Conservation (phyloP, 2,329 filamentous ascomycete species). For the Xylariaceae sp. region DNA sequence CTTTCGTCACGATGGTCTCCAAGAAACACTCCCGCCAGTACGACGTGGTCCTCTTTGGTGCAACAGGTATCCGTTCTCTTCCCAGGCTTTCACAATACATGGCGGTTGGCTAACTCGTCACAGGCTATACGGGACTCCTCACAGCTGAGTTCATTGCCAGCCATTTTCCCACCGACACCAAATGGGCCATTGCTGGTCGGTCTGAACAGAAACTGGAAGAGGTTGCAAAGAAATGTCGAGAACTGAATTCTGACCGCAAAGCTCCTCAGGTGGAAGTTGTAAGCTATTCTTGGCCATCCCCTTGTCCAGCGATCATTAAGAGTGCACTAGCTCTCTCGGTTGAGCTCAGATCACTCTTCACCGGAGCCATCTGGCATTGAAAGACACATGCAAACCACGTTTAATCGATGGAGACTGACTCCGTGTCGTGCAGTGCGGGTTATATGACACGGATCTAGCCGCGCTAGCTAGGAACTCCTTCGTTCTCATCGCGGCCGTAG, state of each 20-base stretch:
- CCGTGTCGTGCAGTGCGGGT: slow-evolving; percentile 31
- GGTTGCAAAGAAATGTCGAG: slow-evolving; percentile 61
- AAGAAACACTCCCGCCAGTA: slow-evolving; percentile 50
- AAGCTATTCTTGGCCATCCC: background rate
- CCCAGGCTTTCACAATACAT: background rate
- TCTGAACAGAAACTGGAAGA: slow-evolving; percentile 53
- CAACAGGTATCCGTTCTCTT: slow-evolving; percentile 42
- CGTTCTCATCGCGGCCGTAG: slow-evolving; percentile 54
- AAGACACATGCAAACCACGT: background rate
- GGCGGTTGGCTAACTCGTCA: slow-evolving; percentile 4
- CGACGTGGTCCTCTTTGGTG: slow-evolving; percentile 54
- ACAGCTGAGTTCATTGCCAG: slow-evolving; percentile 31
- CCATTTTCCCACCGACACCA: slow-evolving; percentile 29
- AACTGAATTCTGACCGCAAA: slow-evolving; percentile 60
- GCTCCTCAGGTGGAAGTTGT: slow-evolving; percentile 45
- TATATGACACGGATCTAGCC: slow-evolving; percentile 43
- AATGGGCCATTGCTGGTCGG: slow-evolving; percentile 34
- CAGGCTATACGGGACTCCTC: slow-evolving; percentile 32
- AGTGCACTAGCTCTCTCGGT: background rate
- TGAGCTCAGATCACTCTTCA: background rate
- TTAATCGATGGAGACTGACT: background rate
- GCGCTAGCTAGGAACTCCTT: slow-evolving; percentile 51
- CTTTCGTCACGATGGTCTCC: slow-evolving; percentile 37
- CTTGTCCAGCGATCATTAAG: background rate
- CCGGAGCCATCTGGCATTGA: background rate